phyloP scores from a whole-genome alignment of 495 filamentous ascomycete species.

The Tuber brumale region DNA sequence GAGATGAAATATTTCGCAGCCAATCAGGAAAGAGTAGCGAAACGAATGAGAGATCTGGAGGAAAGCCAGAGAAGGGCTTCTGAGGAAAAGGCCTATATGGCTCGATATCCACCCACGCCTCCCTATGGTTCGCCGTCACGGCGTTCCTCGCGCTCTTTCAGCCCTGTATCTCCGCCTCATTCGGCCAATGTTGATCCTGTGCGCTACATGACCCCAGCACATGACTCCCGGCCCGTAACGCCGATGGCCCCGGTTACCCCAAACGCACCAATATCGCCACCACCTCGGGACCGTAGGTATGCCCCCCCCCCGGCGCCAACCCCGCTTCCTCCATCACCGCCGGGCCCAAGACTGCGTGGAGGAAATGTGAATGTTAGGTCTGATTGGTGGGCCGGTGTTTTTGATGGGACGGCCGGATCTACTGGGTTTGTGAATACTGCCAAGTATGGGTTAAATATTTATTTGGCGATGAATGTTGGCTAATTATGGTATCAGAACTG shows the following conservation, averaged over 20 bases:
- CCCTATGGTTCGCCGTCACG: constrained; percentile 37
- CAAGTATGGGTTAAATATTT: constrained; percentile 1
- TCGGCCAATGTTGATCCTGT: not conserved
- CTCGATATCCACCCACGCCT: constrained; percentile 36
- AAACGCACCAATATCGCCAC: constrained; percentile 32
- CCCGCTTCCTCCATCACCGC: constrained; percentile 25
- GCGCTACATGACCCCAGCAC: not conserved
- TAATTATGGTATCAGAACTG: constrained; percentile 18
- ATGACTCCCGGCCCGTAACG: not conserved
- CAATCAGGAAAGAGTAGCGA: constrained; percentile 45
- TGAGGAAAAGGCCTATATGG: constrained; percentile 35
- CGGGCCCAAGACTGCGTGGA: constrained; percentile 20
- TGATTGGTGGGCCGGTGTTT: constrained; percentile 38
- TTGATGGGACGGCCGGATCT: constrained; percentile 30
- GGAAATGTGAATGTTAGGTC: constrained; percentile 32
- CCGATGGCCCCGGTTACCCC: constrained; percentile 35
- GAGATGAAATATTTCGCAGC: constrained; percentile 44
- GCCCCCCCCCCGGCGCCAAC: constrained; percentile 28
- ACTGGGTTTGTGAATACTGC: constrained; percentile 32
- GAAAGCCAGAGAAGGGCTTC: constrained; percentile 19
- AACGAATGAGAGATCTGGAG: constrained; percentile 44
- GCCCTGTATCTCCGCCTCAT: not conserved
- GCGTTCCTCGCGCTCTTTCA: constrained; percentile 19
- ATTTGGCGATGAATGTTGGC: not conserved
- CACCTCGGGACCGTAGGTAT: constrained; percentile 23